Evolutionary conservation across 805 yeast genomes (phyloP), one percentile per base, ranked within the genome.

Genomic region (Candida odintsovae): DNA sequence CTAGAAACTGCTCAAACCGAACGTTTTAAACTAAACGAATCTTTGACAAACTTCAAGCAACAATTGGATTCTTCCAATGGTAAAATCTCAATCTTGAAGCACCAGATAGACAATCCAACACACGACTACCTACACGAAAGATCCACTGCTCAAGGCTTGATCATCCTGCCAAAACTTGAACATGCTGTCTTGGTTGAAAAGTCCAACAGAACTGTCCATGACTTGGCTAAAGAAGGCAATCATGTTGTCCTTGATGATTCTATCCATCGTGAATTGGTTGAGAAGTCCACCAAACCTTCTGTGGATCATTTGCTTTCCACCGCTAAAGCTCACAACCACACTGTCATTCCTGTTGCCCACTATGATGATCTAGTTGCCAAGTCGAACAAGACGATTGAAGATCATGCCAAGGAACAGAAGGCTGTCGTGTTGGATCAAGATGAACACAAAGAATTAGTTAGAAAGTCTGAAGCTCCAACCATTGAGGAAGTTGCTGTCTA

Each of bases 81-180:
- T 7, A 50, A 53, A 28, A 37, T 56, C 6, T 40, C 48, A 6
- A 33, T 44, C 1, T 28, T 51, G 46, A 50, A 53, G 23, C 19
- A 21, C 11, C 44, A 45, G 42, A n/a, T 58, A 12, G 57, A 53
- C 6, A 47, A 51, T 11, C 77, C 79, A 5, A 56, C 67, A 12
- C 51, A 57, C 15, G 67, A 59, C 6, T 59, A 57, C 41, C 46
- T 68, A 26, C 48, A 46, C 20, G 52, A 54, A 10, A 63, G 62
- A 38, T 66, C 73, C 5, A 28, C 45, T 10, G 45, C 41, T 9
- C 61, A 53, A 44, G 67, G 68, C 6, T 50, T 60, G 18, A 55
- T 55, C 18, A 51, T 62, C 43, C 48, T 67, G 19, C 59, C 61
- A 16, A 46, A 45, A 28, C 47, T 42, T 8, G 62, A 50, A 10